Evolutionary conservation across 176 grass and related monocot genomes (phyloP).

Genomic region (Saccharum officinarum): DNA sequence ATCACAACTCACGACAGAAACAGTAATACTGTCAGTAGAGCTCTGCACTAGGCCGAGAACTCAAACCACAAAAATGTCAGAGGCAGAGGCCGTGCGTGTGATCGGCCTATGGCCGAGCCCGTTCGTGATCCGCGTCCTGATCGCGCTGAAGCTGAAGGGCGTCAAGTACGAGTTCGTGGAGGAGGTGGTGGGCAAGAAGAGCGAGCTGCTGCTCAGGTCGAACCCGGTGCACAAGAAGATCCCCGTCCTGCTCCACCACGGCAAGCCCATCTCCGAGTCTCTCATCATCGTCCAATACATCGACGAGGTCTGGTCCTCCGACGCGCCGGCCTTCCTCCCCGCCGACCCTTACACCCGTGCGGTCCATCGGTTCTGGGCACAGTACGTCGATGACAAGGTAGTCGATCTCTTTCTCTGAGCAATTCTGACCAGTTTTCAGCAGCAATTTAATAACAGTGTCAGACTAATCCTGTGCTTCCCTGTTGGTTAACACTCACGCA

Average conservation of each 20-base stretch:
- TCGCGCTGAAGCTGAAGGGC: slow-evolving; percentile 55
- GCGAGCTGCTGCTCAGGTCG: slow-evolving; percentile 43
- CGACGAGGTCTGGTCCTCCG: slow-evolving; percentile 50
- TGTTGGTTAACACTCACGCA: not conserved
- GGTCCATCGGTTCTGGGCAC: slow-evolving; percentile 49
- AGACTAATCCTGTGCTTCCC: not conserved
- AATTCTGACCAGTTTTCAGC: not conserved
- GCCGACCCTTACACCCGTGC: slow-evolving; percentile 42
- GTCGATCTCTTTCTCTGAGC: not conserved
- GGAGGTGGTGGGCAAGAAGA: slow-evolving; percentile 43
- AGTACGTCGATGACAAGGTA: slow-evolving; percentile 57
- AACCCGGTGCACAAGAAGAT: slow-evolving; percentile 75
- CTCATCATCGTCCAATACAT: slow-evolving; percentile 55
- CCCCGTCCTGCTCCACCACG: slow-evolving; percentile 60
- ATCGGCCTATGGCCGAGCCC: slow-evolving; percentile 46
- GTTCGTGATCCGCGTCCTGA: slow-evolving; percentile 28
- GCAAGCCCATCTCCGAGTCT: slow-evolving; percentile 48
- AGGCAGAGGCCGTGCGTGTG: slow-evolving; percentile 33
- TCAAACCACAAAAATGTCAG: not conserved
- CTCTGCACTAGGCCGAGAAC: not conserved
- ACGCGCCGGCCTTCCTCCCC: slow-evolving; percentile 20
- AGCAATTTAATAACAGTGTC: not conserved
- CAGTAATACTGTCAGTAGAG: not conserved
- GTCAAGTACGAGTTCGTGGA: slow-evolving; percentile 41
- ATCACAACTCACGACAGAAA: no score